phyloP scores from a whole-genome alignment of 1,139 yeast species.

The Pichia sp. region DNA sequence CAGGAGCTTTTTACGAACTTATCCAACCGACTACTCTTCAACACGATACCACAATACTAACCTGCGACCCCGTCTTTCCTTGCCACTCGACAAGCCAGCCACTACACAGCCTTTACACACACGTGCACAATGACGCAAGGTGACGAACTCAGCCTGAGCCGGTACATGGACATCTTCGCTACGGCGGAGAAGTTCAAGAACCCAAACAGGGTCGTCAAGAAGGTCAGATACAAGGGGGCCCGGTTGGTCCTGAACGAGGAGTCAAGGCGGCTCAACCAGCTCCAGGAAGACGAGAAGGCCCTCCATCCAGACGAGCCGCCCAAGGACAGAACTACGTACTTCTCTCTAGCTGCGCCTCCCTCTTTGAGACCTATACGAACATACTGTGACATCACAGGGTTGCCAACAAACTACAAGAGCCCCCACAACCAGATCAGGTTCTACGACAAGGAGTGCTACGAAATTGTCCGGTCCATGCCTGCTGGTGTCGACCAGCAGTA shows the following conservation, averaged over 20 bases:
- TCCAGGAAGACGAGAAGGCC: constrained; percentile 26
- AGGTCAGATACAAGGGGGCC: constrained; percentile 68
- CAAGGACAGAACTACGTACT: constrained; percentile 51
- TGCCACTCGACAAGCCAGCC: too few relatives aligned
- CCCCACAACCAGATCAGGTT: constrained; percentile 76
- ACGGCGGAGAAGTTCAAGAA: constrained; percentile 53
- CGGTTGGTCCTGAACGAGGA: constrained; percentile 79
- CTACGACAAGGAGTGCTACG: constrained; percentile 80
- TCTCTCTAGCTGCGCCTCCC: constrained; percentile 80
- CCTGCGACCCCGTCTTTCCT: too few relatives aligned
- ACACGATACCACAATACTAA: too few relatives aligned
- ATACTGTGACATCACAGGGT: constrained; percentile 93
- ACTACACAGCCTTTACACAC: too few relatives aligned
- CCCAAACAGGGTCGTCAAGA: constrained; percentile 45
- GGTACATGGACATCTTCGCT: constrained; percentile 41
- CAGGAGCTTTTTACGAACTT: too few relatives aligned
- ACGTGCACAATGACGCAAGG: constrained; percentile 1
- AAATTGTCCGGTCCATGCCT: constrained; percentile 71
- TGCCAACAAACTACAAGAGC: constrained; percentile 70
- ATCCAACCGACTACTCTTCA: too few relatives aligned
- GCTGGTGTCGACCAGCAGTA: constrained; percentile 95
- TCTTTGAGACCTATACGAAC: constrained; percentile 73
- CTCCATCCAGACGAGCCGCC: constrained; percentile 19
- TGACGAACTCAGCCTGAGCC: constrained; percentile 11
- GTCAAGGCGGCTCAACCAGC: constrained; percentile 50